These are phyloP conservation scores for Cryptosporidium meleagridis DNA, from an alignment of 169 alveolate genomes.

Conservation along the genomic window DNA sequence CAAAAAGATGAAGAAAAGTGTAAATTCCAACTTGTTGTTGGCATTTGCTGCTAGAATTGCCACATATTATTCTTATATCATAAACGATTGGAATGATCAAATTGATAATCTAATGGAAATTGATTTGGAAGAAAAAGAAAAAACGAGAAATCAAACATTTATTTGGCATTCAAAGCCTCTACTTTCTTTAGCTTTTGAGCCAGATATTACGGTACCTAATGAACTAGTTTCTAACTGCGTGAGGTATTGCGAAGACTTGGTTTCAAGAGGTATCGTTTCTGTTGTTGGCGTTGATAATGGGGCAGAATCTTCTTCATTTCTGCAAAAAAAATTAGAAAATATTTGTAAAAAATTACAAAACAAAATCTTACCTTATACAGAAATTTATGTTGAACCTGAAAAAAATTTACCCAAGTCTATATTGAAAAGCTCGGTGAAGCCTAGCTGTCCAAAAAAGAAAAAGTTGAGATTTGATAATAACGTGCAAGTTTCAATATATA, in stretches of 20 bases:
- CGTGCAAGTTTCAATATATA: slow-evolving; percentile 20
- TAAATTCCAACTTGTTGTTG: slow-evolving; percentile 36
- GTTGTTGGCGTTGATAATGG: background rate
- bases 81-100: slow-evolving; percentile 49
- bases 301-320: background rate
- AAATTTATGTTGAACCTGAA: slow-evolving; percentile 12
- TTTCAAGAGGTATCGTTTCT: slow-evolving; percentile 26
- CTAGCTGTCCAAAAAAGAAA: slow-evolving; percentile 8
- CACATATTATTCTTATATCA: slow-evolving; percentile 20
- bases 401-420: slow-evolving; percentile 23
- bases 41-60: slow-evolving; percentile 70
- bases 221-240: slow-evolving; percentile 63
- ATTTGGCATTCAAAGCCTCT: slow-evolving; percentile 42
- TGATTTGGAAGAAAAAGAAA: slow-evolving; percentile 57
- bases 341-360: slow-evolving; percentile 51
- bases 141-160: slow-evolving; percentile 22
- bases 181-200: slow-evolving; percentile 49
- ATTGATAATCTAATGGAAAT: slow-evolving; percentile 51
- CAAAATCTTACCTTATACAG: slow-evolving; percentile 23
- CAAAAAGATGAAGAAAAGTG: slow-evolving; percentile 37
- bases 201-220: slow-evolving; percentile 60
- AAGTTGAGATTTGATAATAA: slow-evolving; percentile 27
- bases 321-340: slow-evolving; percentile 19
- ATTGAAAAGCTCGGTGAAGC: slow-evolving; percentile 18
- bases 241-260: slow-evolving; percentile 46